Conservation (phyloP, 1,284 basidiomycete genomes). For the Trichosporon faecale region DNA sequence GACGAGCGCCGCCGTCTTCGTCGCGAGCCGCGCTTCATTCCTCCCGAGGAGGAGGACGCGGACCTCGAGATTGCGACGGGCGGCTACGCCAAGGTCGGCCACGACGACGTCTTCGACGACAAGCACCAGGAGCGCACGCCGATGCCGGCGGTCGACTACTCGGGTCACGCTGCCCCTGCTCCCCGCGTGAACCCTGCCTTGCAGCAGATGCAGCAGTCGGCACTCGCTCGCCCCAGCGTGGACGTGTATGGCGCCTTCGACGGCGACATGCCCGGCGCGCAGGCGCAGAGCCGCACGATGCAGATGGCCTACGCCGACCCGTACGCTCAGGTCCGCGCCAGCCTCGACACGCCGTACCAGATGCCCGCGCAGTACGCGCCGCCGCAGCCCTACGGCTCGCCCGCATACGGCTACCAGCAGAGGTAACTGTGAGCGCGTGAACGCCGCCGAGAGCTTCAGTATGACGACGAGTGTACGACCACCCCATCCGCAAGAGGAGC, state of each 20-base stretch:
- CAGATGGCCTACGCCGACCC: conserved; percentile 48
- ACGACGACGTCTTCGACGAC: conserved; percentile 39
- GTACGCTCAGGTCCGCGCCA: conserved; percentile 42
- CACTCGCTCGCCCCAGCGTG: conserved; percentile 61
- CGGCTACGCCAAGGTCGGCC: conserved; percentile 32
- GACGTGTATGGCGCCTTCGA: conserved; percentile 83
- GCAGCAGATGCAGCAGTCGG: conserved; percentile 27
- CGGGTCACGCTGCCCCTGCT: conserved; percentile 34
- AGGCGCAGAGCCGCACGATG: conserved; percentile 70
- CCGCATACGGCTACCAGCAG: conserved; percentile 4
- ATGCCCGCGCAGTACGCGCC: conserved; percentile 34
- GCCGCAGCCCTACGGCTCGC: neutral
- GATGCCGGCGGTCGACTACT: conserved; percentile 3
- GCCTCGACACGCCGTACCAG: conserved; percentile 30
- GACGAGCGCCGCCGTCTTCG: conserved; percentile 28
- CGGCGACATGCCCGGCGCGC: conserved; percentile 43
- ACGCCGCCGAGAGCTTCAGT: neutral
- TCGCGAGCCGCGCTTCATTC: conserved; percentile 40
- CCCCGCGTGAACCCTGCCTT: conserved; percentile 39
- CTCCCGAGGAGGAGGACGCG: conserved; percentile 25
- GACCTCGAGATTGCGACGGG: conserved; percentile 14
- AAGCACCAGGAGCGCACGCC: conserved; percentile 26
- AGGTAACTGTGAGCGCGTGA: neutral
- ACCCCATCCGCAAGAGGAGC: neutral
- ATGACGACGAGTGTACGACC: neutral